Percentiles rank a stretch among this genome's conserved stretches.
Conservation (phyloP, 371 early-diverging fungal species). For the Mucor sp. region DNA sequence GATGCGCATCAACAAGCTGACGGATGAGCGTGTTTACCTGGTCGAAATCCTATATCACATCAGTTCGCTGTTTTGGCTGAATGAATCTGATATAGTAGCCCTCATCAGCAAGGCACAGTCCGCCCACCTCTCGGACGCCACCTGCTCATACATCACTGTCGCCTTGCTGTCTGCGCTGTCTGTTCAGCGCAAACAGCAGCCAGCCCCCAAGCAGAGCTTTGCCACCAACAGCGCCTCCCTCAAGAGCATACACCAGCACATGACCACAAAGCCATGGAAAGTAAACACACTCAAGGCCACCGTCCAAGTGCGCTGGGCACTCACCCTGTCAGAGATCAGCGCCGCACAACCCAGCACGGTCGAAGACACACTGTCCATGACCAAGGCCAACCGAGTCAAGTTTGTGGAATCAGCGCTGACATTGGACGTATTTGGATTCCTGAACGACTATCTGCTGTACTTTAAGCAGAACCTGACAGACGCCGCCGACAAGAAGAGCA, state of each 20-base stretch:
- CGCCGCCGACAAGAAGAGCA: not conserved
- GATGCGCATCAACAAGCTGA: constrained; percentile 13
- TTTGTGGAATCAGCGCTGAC: constrained; percentile 57
- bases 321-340: not conserved
- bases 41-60: constrained; percentile 25
- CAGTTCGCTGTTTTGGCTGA: constrained; percentile 20
- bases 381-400: constrained; percentile 12
- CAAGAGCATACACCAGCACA: constrained; percentile 16
- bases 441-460: constrained; percentile 30
- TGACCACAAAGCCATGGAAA: constrained; percentile 16
- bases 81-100: constrained; percentile 14
- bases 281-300: constrained; percentile 12
- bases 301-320: constrained; percentile 17
- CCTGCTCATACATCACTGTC: constrained; percentile 18
- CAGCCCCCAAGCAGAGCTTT: not conserved
- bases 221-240: not conserved
- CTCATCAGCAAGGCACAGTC: constrained; percentile 11
- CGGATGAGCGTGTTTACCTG: constrained; percentile 24
- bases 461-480: constrained; percentile 23
- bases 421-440: constrained; percentile 60
- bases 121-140: constrained; percentile 12
- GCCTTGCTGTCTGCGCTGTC: constrained; percentile 21
- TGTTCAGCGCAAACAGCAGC: not conserved
- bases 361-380: not conserved
- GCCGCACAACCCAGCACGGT: not conserved